Conservation (phyloP, 2,329 filamentous ascomycete species). For the Sporothrix dimorphospora region DNA sequence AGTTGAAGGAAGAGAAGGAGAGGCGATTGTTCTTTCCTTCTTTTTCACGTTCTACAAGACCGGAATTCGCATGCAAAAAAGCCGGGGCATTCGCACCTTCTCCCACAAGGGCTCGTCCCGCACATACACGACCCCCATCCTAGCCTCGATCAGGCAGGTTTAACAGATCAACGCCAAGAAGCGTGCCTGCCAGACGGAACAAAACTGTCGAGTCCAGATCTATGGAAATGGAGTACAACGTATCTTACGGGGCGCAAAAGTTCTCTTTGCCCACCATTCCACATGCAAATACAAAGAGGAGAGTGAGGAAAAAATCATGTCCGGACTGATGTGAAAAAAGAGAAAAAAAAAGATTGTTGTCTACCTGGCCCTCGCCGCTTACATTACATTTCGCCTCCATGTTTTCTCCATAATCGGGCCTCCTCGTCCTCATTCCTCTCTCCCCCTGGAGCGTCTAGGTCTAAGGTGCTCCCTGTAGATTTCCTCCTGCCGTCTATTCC, state of each 20-base stretch:
- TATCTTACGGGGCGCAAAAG: background rate
- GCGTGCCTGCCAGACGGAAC: background rate
- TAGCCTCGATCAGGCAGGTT: background rate
- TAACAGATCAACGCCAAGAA: background rate
- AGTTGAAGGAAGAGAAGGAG: background rate
- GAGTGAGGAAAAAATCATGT: background rate
- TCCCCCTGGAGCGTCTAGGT: background rate
- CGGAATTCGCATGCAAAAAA: slow-evolving; percentile 13
- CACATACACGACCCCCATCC: background rate
- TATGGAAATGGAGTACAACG: background rate
- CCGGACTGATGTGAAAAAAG: background rate
- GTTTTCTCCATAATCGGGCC: background rate
- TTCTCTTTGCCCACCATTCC: background rate
- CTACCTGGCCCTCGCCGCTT: background rate
- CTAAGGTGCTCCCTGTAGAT: background rate
- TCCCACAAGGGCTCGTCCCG: background rate
- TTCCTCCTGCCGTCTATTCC: background rate
- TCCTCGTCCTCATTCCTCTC: background rate
- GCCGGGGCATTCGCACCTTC: background rate
- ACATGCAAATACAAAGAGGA: slow-evolving; percentile 16
- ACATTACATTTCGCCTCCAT: slow-evolving; percentile 11
- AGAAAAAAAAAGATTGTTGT: background rate
- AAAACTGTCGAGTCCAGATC: background rate
- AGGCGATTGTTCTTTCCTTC: background rate
- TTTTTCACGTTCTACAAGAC: background rate